Evolutionary conservation across 2,329 filamentous ascomycete genomes (phyloP).

Genomic region (Fusarium anguioides): DNA sequence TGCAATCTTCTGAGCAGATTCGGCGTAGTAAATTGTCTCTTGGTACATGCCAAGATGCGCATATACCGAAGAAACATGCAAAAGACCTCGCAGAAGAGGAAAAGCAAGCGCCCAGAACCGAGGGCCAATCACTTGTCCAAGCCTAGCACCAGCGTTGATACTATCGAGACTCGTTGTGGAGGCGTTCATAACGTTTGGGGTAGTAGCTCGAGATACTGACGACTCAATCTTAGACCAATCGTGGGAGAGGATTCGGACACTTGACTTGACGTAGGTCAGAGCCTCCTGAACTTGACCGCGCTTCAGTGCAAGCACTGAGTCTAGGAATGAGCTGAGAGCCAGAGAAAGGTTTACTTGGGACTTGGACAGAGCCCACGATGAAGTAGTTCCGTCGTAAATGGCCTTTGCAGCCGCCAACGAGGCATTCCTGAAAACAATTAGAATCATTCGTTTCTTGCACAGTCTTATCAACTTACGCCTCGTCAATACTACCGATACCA

Average conservation of each 20-base stretch:
- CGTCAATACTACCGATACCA: conserved; percentile 71
- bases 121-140: conserved; percentile 55
- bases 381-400: conserved; percentile 46
- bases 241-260: conserved; percentile 65
- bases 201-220: conserved; percentile 25
- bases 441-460: neutral
- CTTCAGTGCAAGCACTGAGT: conserved; percentile 73
- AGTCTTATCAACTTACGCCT: conserved; percentile 59
- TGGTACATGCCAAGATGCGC: conserved; percentile 87
- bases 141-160: conserved; percentile 39
- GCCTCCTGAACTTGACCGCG: conserved; percentile 69
- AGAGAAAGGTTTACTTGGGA: conserved; percentile 48
- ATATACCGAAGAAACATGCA: conserved; percentile 81
- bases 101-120: conserved; percentile 84
- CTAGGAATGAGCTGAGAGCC: conserved; percentile 60
- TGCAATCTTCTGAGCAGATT: conserved; percentile 84
- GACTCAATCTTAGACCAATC: conserved; percentile 66
- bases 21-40: conserved; percentile 88
- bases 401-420: conserved; percentile 55
- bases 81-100: conserved; percentile 76
- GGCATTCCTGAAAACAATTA: conserved; percentile 40
- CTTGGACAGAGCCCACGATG: conserved; percentile 51
- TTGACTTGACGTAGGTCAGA: conserved; percentile 66
- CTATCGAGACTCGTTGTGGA: conserved; percentile 46
- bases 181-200: conserved; percentile 45